phyloP scores from a whole-genome alignment of 2,329 filamentous ascomycete species.

The Penicillium sp. region DNA sequence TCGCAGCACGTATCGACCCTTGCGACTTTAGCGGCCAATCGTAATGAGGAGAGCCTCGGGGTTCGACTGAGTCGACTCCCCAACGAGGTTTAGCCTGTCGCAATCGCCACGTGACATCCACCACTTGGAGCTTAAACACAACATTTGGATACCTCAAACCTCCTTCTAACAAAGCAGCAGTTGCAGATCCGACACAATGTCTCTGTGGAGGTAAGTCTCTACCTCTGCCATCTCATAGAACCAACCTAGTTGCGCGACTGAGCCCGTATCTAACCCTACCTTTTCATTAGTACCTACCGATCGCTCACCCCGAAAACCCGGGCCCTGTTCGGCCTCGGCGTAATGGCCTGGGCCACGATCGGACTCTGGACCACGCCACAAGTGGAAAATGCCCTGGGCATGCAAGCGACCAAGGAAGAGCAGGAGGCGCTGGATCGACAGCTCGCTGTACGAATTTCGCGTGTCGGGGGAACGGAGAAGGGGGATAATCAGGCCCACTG shows the following conservation, averaged over 20 bases:
- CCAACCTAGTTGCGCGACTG: no score
- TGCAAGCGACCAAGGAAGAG: constrained; percentile 73
- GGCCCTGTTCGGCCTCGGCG: constrained; percentile 68
- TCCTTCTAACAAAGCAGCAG: background rate
- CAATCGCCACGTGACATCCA: constrained; percentile 8
- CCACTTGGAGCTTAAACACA: background rate
- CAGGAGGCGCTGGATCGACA: constrained; percentile 62
- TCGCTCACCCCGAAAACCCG: constrained; percentile 71
- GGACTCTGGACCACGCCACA: constrained; percentile 74
- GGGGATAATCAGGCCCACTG: constrained; percentile 19
- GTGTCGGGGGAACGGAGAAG: constrained; percentile 32
- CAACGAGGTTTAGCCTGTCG: background rate
- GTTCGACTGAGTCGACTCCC: background rate
- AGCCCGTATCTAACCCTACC: constrained; percentile 1
- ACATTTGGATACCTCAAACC: background rate
- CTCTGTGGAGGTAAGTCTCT: constrained; percentile 43
- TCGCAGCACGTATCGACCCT: background rate
- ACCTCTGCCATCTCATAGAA: background rate
- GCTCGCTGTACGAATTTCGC: constrained; percentile 37
- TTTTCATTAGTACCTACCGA: constrained; percentile 63
- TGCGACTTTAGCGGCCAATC: background rate
- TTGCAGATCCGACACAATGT: constrained; percentile 30
- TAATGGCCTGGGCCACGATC: constrained; percentile 74
- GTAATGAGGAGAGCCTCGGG: background rate
- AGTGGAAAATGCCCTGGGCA: constrained; percentile 71